Base-by-base conservation (phyloP, 768 basidiomycete species). In the Lactarius trivialis region DNA sequence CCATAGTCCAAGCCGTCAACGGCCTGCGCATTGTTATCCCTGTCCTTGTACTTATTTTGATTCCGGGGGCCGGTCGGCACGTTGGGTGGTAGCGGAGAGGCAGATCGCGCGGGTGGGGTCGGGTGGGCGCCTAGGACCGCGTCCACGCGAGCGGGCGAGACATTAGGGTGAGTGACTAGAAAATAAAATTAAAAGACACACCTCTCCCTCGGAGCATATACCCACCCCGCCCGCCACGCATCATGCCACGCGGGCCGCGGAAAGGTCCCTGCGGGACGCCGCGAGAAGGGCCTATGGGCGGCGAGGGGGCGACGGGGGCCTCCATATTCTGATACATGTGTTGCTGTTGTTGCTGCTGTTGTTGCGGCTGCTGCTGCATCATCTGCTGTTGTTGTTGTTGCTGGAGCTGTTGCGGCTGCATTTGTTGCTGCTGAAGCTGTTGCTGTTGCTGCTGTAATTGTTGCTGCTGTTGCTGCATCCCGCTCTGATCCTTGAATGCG, bases 1-100 rank as follows among this genome's bases (percentile, higher is more conserved):
- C 89, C 91, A 67, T 93, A 93, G 71, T 93, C 91, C 69, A 93
- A 73, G n/a, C 91, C 91, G 70, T 93, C 91, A 14, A 91, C 89
- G 30, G 89, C 89, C 63, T 89, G 87, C 1, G 89, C 88, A 69
- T 90, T 90, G 17, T 84, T 85, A 70, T 93, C 91, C 45, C 90
- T 81, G 72, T 93, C 91, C 77, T 92, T 93, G 76, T 93, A 93
- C 71, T 91, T 91, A 70, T 89, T 90, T 73, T 89, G 88, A 71
- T 92, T 92, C 49, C 91, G 79, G 14, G 91, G 91, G 1, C 91
- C 91, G 0, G 91, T 93, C 1, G 91, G 91, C 21, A 93, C 91
- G 61, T 86, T 86, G 15, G 91, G 90, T 1, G 91, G 91, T 1
- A 93, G 79, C 19, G 91, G 91, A 0, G 91, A 93, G 7, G 90